phyloP scores from a whole-genome alignment of 2,329 filamentous ascomycete species.

The Niveomyces coronatus region DNA sequence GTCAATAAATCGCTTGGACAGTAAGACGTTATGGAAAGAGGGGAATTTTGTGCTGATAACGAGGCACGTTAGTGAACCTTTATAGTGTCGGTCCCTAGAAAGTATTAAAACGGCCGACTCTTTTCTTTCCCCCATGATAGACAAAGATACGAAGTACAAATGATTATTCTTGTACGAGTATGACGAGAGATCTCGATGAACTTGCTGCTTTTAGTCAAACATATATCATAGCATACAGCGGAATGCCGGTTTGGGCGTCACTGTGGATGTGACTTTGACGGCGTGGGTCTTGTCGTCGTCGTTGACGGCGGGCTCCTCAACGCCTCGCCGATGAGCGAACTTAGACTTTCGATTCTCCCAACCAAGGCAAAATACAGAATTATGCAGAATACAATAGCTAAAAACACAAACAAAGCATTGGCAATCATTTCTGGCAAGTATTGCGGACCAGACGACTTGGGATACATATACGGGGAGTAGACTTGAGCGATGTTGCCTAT shows the following conservation, averaged over 20 bases:
- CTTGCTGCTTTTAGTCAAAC: no score
- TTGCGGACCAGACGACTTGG: constrained; percentile 28
- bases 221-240: constrained; percentile 3
- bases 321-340: constrained; percentile 14
- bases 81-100: no score
- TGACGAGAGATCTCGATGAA: no score
- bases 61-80: background rate
- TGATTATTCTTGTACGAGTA: constrained; percentile 2
- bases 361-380: constrained; percentile 41
- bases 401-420: constrained; percentile 54
- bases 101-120: no score
- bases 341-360: constrained; percentile 52
- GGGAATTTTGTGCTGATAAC: background rate
- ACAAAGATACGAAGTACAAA: background rate
- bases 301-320: background rate
- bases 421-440: constrained; percentile 46
- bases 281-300: background rate
- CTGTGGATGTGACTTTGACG: background rate
- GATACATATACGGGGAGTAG: constrained; percentile 39
- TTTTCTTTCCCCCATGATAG: constrained; percentile 2
- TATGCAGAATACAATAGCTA: constrained; percentile 36
- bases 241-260: background rate
- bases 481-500: constrained; percentile 49
- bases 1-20: no score
- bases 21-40: no score